These are phyloP conservation scores for Aspergillus arachidicola DNA, from an alignment of 2,329 filamentous ascomycete species.

Conservation along the genomic window DNA sequence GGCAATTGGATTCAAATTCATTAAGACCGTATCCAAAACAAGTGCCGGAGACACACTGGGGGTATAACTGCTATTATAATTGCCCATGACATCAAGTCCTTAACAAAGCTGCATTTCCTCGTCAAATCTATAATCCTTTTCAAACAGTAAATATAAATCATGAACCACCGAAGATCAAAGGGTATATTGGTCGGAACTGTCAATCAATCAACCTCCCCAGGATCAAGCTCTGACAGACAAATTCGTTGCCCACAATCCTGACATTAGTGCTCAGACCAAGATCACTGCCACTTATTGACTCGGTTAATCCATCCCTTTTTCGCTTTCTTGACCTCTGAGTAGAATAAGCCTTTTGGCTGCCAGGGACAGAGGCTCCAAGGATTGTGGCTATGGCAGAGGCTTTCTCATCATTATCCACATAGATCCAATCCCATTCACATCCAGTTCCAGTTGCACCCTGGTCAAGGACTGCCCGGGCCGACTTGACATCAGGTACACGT, in stretches of 20 bases:
- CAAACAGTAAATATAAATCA: background rate
- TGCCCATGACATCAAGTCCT: background rate
- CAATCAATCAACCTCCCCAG: constrained; percentile 75
- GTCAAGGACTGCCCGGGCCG: constrained; percentile 63
- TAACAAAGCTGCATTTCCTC: background rate
- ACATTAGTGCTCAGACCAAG: constrained; percentile 53
- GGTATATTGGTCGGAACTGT: constrained; percentile 17
- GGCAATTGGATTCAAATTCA: background rate
- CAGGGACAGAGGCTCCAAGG: constrained; percentile 18
- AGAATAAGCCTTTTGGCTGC: constrained; percentile 30
- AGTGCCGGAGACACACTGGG: background rate
- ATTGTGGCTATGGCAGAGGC: constrained; percentile 56
- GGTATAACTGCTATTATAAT: constrained; percentile 2
- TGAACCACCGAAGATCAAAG: background rate
- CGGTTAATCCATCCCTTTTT: constrained; percentile 37
- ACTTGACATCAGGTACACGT: constrained; percentile 65
- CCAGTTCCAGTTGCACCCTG: constrained; percentile 47
- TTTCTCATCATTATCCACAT: constrained; percentile 68
- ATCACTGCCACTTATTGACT: constrained; percentile 30
- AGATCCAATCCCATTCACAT: constrained; percentile 71
- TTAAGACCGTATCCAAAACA: background rate
- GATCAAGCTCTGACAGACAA: constrained; percentile 91
- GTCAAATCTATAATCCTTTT: background rate
- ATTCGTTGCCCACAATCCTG: constrained; percentile 76
- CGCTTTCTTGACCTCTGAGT: constrained; percentile 47